Evolutionary conservation across 148 eudicot species (phyloP).

Genomic region (Nyssa sinensis): DNA sequence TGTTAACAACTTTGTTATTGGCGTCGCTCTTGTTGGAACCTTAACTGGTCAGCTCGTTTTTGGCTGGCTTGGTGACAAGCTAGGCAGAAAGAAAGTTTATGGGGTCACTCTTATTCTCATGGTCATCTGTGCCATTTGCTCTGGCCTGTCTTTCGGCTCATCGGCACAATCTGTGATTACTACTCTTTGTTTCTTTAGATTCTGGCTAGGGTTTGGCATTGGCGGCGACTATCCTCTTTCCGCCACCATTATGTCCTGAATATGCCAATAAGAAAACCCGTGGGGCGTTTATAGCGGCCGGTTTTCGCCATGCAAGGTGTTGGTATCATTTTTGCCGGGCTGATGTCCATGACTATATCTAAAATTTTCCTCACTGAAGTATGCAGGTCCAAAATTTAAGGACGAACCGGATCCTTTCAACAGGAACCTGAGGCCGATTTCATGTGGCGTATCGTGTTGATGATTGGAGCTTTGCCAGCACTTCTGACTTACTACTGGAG

Average conservation of each 20-base stretch:
- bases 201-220: constrained; percentile 41
- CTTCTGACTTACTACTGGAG: constrained; percentile 32
- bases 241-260: constrained; percentile 41
- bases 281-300: constrained; percentile 37
- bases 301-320: constrained; percentile 42
- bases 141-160: constrained; percentile 37
- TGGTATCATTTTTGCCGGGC: constrained; percentile 31
- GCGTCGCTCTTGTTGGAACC: constrained; percentile 38
- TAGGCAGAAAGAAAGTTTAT: constrained; percentile 40
- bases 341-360: constrained; percentile 24
- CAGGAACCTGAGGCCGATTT: constrained; percentile 25
- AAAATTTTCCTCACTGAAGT: background rate
- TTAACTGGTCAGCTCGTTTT: constrained; percentile 37
- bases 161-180: constrained; percentile 24
- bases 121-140: constrained; percentile 30
- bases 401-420: constrained; percentile 12
- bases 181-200: constrained; percentile 38
- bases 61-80: constrained; percentile 37
- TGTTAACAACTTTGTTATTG: constrained; percentile 21
- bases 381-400: background rate
- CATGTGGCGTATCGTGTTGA: constrained; percentile 32
- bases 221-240: constrained; percentile 39
- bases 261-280: constrained; percentile 33
- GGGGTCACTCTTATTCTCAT: constrained; percentile 37
- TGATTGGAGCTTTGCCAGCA: constrained; percentile 36